Conservation (phyloP, 2,329 filamentous ascomycete species). For the Rhexocercosporidium sp. region DNA sequence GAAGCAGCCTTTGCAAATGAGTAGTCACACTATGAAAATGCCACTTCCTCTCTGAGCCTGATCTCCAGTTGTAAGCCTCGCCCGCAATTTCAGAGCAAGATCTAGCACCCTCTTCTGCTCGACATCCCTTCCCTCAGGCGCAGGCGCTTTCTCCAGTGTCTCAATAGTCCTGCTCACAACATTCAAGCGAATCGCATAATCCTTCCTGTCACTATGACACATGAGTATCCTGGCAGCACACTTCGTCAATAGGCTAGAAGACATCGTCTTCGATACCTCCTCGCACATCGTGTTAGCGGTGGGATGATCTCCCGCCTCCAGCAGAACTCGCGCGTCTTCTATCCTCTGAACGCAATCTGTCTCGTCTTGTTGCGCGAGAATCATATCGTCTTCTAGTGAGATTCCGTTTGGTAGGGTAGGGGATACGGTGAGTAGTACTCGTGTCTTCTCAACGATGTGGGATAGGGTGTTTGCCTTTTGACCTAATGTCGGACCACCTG, state of each 20-base stretch:
- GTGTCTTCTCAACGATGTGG: not conserved
- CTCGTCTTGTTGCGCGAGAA: not conserved
- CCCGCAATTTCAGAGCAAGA: not conserved
- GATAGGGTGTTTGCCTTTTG: not conserved
- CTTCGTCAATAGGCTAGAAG: conserved; percentile 1
- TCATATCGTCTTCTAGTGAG: not conserved
- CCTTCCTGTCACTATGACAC: not conserved
- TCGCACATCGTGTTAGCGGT: not conserved
- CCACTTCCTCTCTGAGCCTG: not conserved
- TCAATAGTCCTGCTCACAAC: not conserved
- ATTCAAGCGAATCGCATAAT: not conserved
- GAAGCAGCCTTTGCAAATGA: not conserved
- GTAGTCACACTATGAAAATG: not conserved
- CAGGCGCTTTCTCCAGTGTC: not conserved
- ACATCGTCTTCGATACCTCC: not conserved
- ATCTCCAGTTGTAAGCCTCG: not conserved
- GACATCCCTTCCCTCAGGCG: not conserved
- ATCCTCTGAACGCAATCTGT: not conserved
- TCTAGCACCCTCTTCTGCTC: not conserved
- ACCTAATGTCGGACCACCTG: not conserved
- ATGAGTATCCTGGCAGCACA: conserved; percentile 2
- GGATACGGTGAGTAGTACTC: not conserved
- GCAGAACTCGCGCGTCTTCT: not conserved
- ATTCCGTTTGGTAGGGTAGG: not conserved
- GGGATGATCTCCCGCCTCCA: not conserved